Conservation (phyloP, 2,329 filamentous ascomycete species). For the Aspergillus nomiae region DNA sequence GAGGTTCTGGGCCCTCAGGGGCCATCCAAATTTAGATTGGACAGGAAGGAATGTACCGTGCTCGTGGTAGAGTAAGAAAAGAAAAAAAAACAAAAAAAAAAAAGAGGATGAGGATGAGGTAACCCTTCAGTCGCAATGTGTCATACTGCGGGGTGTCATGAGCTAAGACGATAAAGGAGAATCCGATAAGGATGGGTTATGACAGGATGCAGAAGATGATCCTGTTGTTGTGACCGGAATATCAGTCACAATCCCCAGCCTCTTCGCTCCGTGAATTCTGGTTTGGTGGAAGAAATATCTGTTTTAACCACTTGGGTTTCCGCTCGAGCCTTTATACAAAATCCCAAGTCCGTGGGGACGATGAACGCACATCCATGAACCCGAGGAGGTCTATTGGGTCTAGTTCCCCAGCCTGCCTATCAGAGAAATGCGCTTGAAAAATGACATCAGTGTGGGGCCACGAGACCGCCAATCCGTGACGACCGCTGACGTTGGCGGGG, state of each 20-base stretch:
- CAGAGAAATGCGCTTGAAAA: neutral
- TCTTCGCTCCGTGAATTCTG: neutral
- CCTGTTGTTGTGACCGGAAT: neutral
- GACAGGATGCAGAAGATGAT: neutral
- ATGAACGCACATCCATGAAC: slow-evolving; percentile 9
- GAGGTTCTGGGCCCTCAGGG: slow-evolving; percentile 26
- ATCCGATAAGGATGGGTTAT: neutral
- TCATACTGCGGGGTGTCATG: slow-evolving; percentile 3
- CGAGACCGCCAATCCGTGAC: slow-evolving; percentile 14
- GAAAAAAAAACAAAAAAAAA: neutral
- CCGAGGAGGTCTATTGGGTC: slow-evolving; percentile 11
- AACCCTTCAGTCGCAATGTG: neutral
- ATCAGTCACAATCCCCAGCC: neutral
- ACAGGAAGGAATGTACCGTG: neutral
- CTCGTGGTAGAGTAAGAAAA: neutral
- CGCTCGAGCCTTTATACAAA: neutral
- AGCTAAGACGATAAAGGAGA: slow-evolving; percentile 2
- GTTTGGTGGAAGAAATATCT: too few relatives aligned
- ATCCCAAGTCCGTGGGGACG: slow-evolving; percentile 1
- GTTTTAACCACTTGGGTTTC: neutral
- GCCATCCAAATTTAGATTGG: slow-evolving; percentile 13
- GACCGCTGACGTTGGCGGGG: slow-evolving; percentile 20
- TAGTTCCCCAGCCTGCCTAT: slow-evolving; percentile 5
- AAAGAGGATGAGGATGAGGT: slow-evolving; percentile 1
- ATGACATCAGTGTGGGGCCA: slow-evolving; percentile 16